phyloP scores from a whole-genome alignment of 2,329 filamentous ascomycete species.

The Phaeosphaeriaceae sp. region DNA sequence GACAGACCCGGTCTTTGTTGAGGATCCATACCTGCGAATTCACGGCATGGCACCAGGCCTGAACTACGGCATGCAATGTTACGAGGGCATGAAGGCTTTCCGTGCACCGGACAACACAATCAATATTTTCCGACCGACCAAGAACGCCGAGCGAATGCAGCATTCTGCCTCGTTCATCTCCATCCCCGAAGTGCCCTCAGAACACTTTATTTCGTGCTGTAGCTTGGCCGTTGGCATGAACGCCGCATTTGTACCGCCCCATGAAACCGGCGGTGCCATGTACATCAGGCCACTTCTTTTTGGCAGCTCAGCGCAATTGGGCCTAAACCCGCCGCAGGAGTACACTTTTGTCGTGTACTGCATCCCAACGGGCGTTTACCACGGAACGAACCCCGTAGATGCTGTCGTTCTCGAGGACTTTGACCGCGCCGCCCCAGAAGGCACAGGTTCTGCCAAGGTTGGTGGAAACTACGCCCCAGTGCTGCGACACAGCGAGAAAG shows the following conservation, averaged over 20 bases:
- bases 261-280: slow-evolving; percentile 87
- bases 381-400: slow-evolving; percentile 86
- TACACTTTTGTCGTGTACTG: slow-evolving; percentile 93
- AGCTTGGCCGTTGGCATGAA: slow-evolving; percentile 85
- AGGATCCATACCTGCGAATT: slow-evolving; percentile 83
- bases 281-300: slow-evolving; percentile 91
- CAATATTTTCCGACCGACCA: slow-evolving; percentile 84
- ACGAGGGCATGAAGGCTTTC: slow-evolving; percentile 98
- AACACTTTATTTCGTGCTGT: slow-evolving; percentile 77
- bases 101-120: slow-evolving; percentile 76
- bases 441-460: slow-evolving; percentile 89
- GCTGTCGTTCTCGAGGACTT: slow-evolving; percentile 91
- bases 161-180: slow-evolving; percentile 84
- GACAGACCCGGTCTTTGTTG: slow-evolving; percentile 78
- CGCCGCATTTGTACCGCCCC: slow-evolving; percentile 88
- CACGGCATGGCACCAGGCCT: slow-evolving; percentile 95
- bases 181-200: slow-evolving; percentile 78
- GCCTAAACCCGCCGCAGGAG: slow-evolving; percentile 85
- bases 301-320: slow-evolving; percentile 85
- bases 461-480: slow-evolving; percentile 97
- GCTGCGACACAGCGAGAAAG: slow-evolving; percentile 83
- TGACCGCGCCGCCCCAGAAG: slow-evolving; percentile 89
- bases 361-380: slow-evolving; percentile 91
- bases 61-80: slow-evolving; percentile 96
- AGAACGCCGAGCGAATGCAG: slow-evolving; percentile 84